phyloP scores from a whole-genome alignment of 78 protist genomes.

The Dictyostelium citrinum region DNA sequence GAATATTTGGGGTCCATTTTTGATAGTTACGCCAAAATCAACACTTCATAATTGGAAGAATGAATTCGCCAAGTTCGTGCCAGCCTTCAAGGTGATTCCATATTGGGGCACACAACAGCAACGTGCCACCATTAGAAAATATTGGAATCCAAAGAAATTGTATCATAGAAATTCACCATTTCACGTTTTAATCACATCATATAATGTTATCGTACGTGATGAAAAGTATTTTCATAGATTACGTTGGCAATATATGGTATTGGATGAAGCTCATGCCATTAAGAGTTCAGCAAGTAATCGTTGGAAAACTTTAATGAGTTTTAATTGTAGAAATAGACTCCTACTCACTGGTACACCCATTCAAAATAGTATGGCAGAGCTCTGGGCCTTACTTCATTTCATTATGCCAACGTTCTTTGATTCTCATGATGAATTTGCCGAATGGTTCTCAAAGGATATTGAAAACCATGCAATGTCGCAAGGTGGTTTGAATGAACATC shows the following conservation, averaged over 20 bases:
- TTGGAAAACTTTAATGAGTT: conserved; percentile 86
- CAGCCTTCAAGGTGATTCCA: conserved; percentile 79
- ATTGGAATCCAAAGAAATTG: conserved; percentile 91
- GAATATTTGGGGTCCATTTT: conserved; percentile 86
- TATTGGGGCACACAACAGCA: conserved; percentile 70
- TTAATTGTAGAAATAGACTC: conserved; percentile 92
- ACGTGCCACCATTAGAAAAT: conserved; percentile 85
- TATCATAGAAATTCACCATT: conserved; percentile 85
- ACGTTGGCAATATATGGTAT: conserved; percentile 91
- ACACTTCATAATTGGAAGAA: conserved; percentile 94
- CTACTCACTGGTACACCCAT: conserved; percentile 97
- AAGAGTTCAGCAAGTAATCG: conserved; percentile 82
- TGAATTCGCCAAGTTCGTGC: conserved; percentile 91
- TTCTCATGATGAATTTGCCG: conserved; percentile 91
- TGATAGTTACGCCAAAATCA: conserved; percentile 96
- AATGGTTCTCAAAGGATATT: conserved; percentile 87
- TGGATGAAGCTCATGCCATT: conserved; percentile 99
- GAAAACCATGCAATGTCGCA: conserved; percentile 68
- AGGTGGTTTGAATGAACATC: conserved; percentile 82
- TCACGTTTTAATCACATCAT: conserved; percentile 89
- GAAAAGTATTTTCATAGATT: conserved; percentile 84
- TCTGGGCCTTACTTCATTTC: conserved; percentile 96
- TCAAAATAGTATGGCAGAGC: conserved; percentile 90
- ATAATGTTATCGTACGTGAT: conserved; percentile 83
- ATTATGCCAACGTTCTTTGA: conserved; percentile 94